Percentiles rank a stretch among this genome's conserved stretches.
Conservation (phyloP, 164 flowering plant genomes). For the Piper longum region DNA sequence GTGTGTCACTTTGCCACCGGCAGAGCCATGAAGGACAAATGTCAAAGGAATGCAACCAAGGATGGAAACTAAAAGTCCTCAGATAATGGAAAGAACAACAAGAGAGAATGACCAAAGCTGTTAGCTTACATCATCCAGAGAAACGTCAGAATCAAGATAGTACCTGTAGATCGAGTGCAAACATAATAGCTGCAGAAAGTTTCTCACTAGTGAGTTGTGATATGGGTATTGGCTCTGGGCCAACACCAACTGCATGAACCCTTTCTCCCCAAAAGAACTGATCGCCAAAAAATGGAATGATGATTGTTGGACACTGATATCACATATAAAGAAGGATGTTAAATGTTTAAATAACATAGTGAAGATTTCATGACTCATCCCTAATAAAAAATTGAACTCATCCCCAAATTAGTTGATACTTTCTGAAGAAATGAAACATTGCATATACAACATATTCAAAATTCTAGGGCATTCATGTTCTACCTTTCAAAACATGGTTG, state of each 20-base stretch:
- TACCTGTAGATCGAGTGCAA: slow-evolving; percentile 96
- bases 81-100: no score
- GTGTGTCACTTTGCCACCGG: no score
- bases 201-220: slow-evolving; percentile 48
- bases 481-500: no score
- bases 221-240: slow-evolving; percentile 83
- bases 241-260: slow-evolving; percentile 57
- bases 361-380: no score
- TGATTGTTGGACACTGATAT: slow-evolving; percentile 81
- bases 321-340: not conserved
- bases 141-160: not conserved
- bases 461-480: no score
- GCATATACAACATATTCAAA: no score
- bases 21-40: no score
- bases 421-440: no score
- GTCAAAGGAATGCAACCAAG: not conserved
- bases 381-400: not conserved
- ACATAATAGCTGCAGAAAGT: slow-evolving; percentile 61
- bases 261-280: slow-evolving; percentile 95
- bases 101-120: not conserved
- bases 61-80: not conserved
- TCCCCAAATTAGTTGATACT: no score
- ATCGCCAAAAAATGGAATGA: slow-evolving; percentile 98
- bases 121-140: not conserved
- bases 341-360: not conserved